These are phyloP conservation scores for Podaxis mareebaensis DNA, from an alignment of 768 basidiomycete species.

Conservation along the genomic window DNA sequence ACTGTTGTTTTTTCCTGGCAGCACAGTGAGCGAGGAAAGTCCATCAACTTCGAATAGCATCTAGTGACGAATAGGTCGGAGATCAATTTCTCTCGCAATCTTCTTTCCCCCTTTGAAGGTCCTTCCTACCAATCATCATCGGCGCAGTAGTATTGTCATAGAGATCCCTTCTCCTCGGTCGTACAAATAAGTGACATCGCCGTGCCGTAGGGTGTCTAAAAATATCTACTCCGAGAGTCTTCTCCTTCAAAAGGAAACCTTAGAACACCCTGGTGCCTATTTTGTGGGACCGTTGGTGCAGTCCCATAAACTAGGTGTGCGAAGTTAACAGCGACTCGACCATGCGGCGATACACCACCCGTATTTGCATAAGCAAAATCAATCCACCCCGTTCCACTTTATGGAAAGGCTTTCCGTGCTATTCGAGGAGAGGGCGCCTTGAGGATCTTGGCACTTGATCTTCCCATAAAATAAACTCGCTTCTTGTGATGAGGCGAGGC, in stretches of 20 bases:
- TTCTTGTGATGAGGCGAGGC: neutral
- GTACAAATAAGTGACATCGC: neutral
- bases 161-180: neutral
- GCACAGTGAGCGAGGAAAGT: no score
- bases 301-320: conserved; percentile 4
- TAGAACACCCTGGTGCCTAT: neutral
- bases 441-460: neutral
- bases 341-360: neutral
- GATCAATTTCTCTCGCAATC: neutral
- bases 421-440: neutral
- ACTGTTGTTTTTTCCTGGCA: neutral
- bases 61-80: neutral
- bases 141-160: neutral
- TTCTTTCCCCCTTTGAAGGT: neutral
- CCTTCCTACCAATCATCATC: neutral
- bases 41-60: neutral
- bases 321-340: neutral
- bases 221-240: neutral
- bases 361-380: neutral
- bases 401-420: conserved; percentile 12
- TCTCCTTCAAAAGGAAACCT: neutral
- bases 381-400: neutral
- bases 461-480: neutral
- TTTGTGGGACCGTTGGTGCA: neutral
- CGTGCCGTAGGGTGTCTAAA: neutral